A percentile compares a stretch with the other conserved stretches of the same genome.
phyloP scores from a whole-genome alignment of 805 yeast species.

The Saturnispora quitensis region DNA sequence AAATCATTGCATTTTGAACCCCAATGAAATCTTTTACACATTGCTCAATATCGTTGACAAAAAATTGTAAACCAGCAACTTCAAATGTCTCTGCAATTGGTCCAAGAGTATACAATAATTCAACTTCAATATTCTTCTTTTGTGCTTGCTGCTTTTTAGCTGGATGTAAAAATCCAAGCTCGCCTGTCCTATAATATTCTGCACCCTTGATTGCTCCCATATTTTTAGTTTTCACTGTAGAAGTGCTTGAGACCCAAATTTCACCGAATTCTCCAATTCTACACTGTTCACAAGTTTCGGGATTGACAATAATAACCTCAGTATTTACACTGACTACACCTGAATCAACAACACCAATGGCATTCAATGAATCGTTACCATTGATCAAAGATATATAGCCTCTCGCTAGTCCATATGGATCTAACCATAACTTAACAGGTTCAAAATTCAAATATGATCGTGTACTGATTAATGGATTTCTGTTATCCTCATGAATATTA shows the following conservation, averaged over 20 bases:
- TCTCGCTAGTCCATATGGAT: slow-evolving; percentile 80
- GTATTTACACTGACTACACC: slow-evolving; percentile 96
- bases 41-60: slow-evolving; percentile 74
- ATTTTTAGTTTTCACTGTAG: slow-evolving; percentile 44
- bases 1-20: slow-evolving; percentile 39
- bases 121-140: slow-evolving; percentile 37
- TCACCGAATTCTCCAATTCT: slow-evolving; percentile 91
- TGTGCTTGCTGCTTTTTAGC: slow-evolving; percentile 34
- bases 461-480: slow-evolving; percentile 77
- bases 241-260: slow-evolving; percentile 92
- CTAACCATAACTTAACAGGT: slow-evolving; percentile 79
- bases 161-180: slow-evolving; percentile 83
- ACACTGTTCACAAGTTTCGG: slow-evolving; percentile 76
- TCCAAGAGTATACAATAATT: slow-evolving; percentile 79
- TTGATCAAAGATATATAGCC: slow-evolving; percentile 77
- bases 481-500: slow-evolving; percentile 65
- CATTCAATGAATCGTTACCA: slow-evolving; percentile 58
- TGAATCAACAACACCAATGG: slow-evolving; percentile 78
- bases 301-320: slow-evolving; percentile 89
- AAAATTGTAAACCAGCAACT: slow-evolving; percentile 82
- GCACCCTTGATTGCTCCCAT: slow-evolving; percentile 41
- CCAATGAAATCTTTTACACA: slow-evolving; percentile 45
- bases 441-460: slow-evolving; percentile 84
- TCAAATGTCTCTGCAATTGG: slow-evolving; percentile 82
- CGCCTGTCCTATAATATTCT: slow-evolving; percentile 81